phyloP scores from a whole-genome alignment of 768 basidiomycete genomes.

The Leucocoprinus sp. region DNA sequence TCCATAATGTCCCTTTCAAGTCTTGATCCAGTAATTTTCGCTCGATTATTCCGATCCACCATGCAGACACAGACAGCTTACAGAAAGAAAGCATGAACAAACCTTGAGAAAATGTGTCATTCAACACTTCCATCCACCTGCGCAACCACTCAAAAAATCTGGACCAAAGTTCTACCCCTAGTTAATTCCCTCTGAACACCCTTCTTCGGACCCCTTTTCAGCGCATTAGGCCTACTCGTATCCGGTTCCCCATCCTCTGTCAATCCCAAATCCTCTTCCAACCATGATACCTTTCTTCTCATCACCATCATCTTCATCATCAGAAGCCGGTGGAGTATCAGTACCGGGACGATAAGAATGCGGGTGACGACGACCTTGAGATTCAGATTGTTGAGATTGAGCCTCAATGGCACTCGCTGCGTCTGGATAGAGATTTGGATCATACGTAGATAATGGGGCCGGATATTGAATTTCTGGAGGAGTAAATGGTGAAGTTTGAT shows the following conservation, averaged over 20 bases:
- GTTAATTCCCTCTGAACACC: constrained; percentile 19
- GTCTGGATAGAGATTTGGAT: constrained; percentile 28
- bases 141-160: constrained; percentile 22
- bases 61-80: too few species aligned
- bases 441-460: constrained; percentile 26
- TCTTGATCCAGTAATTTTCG: too few species aligned
- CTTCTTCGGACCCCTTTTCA: constrained; percentile 14
- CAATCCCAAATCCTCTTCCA: neutral
- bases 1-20: too few species aligned
- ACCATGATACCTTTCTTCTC: neutral
- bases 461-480: constrained; percentile 28
- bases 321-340: neutral
- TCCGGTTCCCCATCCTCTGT: constrained; percentile 12
- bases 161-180: constrained; percentile 25
- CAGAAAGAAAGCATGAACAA: too few species aligned
- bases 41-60: too few species aligned
- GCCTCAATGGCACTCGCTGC: constrained; percentile 23
- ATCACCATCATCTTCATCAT: too few species aligned
- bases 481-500: neutral
- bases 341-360: constrained; percentile 6
- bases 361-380: neutral
- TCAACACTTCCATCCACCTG: too few species aligned
- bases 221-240: constrained; percentile 5
- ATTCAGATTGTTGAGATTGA: constrained; percentile 12
- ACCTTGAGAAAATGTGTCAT: too few species aligned